phyloP scores from a whole-genome alignment of 208 protist genomes.

The Leishmania arabica region DNA sequence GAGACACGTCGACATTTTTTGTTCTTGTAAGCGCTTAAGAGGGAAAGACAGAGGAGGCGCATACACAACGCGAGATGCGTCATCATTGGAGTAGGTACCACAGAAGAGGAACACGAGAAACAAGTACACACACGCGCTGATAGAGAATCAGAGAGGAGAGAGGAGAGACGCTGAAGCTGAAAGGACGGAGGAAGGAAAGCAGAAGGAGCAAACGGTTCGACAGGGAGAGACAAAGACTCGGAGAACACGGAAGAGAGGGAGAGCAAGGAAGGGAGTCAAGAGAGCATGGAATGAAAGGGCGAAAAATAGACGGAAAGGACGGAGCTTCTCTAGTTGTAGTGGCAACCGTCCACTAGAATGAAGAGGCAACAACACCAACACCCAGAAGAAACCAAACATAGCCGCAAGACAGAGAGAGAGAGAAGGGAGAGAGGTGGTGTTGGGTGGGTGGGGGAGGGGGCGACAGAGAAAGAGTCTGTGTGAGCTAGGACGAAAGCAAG shows the following conservation, averaged over 20 bases:
- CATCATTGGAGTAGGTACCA: neutral
- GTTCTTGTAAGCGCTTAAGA: neutral
- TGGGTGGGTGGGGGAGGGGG: neutral
- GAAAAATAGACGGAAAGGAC: neutral
- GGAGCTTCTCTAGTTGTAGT: neutral
- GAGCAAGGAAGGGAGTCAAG: neutral
- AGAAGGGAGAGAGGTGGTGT: too few relatives aligned
- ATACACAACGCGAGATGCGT: neutral
- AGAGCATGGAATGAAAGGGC: neutral
- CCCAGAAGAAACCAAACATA: neutral
- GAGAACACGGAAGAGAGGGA: neutral
- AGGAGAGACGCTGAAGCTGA: too few relatives aligned
- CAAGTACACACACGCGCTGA: too few relatives aligned
- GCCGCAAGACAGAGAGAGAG: neutral
- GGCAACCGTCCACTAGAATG: neutral
- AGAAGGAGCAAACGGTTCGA: too few relatives aligned
- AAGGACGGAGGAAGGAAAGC: too few relatives aligned
- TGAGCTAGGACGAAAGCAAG: neutral
- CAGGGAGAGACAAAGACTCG: too few relatives aligned
- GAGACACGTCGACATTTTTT: neutral
- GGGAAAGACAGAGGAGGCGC: neutral
- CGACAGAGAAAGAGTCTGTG: slow-evolving; percentile 4
- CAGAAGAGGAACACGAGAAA: neutral
- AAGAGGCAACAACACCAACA: neutral
- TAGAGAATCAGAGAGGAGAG: too few relatives aligned